Base-by-base conservation (phyloP, 768 basidiomycete genomes). In the Termitomyces sp. region DNA sequence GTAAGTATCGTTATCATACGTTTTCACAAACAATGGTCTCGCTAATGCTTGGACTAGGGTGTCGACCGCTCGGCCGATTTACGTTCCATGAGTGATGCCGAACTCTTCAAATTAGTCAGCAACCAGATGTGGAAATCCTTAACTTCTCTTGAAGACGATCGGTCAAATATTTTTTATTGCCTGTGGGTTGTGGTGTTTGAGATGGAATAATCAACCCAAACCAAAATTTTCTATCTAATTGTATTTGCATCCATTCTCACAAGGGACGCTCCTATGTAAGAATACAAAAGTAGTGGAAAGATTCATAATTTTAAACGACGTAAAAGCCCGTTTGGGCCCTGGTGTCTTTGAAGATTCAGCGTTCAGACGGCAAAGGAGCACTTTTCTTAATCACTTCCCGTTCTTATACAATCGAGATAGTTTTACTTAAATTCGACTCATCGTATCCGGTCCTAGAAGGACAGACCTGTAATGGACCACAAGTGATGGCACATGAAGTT, bases 71-170 rank as follows among this genome's bases (percentile, higher is more conserved):
- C 77, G 31, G 62, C 67, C 7, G 76, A 78, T 33, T 76, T 91
- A n/a, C 79, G 83, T 46, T 64, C 63, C 15, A 74, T 85, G 75
- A 75, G 65, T 62, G 88, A 91, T 64, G 68, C 64, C 0, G 76
- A 83, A 50, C 71, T 92, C 31, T 59, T 80, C 23, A 68, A 63
- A 43, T 81, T 83, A 62, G 75, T 91, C 40, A 73, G 75, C 59
- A 63, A 68, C 50, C 87, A 83, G 71, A 91, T 91, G 88, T 91
- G 88, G 89, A 79, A 79, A 75, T 52, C 88, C 89, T 40, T 73
- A 60, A 60, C 9, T 33, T 46, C 55, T 38, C 44, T 55, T 37
- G 10, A 21, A 23, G 14, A 50, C 15, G 5, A 37, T 12, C 19
- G 14, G 3, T 15, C 6, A 33, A 10, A 6, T 23, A 23, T 23